Conservation (phyloP, 2,329 filamentous ascomycete genomes). For the Aspergillus transmontanensis region DNA sequence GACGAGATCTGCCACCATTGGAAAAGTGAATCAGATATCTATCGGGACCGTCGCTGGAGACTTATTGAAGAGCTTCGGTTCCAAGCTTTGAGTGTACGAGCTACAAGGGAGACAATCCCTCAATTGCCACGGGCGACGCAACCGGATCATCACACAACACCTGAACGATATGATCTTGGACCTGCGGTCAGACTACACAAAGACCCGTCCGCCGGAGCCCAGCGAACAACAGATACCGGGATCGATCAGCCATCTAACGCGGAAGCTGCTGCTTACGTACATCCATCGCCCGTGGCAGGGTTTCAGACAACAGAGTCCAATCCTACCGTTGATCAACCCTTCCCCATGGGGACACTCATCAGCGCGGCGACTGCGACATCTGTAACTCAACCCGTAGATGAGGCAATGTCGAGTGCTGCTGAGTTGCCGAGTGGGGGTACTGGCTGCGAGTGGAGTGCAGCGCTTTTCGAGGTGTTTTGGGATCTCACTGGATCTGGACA, state of each 20-base stretch:
- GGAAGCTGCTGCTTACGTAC: background rate
- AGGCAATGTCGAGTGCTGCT: background rate
- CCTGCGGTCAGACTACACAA: background rate
- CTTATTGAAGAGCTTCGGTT: slow-evolving; percentile 18
- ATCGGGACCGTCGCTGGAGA: slow-evolving; percentile 12
- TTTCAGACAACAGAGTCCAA: background rate
- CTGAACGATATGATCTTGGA: background rate
- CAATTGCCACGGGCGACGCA: background rate
- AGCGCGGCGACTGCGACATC: background rate
- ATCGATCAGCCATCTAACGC: background rate
- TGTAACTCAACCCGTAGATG: background rate
- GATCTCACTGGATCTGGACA: background rate
- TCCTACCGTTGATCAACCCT: background rate
- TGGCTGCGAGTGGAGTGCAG: slow-evolving; percentile 22
- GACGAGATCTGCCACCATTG: slow-evolving; percentile 19
- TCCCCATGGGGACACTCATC: background rate
- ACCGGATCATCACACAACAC: background rate
- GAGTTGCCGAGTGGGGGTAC: slow-evolving; percentile 21
- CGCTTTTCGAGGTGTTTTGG: slow-evolving; percentile 19
- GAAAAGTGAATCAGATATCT: slow-evolving; percentile 6
- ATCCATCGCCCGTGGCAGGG: background rate
- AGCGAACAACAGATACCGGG: background rate
- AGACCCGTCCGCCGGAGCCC: background rate
- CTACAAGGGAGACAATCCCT: background rate
- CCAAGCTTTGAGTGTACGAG: slow-evolving; percentile 13